Conservation (phyloP, 306 rosid species). For the Prinsepia uniflora region DNA sequence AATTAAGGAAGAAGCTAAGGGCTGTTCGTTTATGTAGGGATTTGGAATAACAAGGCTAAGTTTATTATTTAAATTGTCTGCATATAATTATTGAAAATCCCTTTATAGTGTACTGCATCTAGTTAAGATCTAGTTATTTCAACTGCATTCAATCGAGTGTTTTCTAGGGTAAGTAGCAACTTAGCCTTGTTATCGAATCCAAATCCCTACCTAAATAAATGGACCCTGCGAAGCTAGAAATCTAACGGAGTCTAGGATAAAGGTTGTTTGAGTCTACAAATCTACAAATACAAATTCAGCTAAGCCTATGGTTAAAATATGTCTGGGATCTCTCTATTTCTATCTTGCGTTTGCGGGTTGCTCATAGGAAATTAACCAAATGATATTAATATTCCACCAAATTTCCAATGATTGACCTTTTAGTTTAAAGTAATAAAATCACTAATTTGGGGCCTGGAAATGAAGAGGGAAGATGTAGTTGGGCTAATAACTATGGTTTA, state of each 20-base stretch:
- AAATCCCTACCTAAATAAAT: no score
- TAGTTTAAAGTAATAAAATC: background rate
- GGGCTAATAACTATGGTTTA: background rate
- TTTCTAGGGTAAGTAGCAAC: no score
- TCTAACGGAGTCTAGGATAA: background rate
- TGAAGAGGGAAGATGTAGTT: slow-evolving; percentile 5
- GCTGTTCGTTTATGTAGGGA: no score
- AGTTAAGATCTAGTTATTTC: no score
- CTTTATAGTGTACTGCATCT: no score
- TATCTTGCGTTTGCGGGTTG: background rate
- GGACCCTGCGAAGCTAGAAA: background rate
- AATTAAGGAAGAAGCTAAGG: background rate
- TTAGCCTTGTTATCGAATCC: no score
- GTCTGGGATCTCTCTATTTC: background rate
- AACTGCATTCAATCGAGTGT: no score
- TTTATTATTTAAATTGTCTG: no score
- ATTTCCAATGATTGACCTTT: background rate
- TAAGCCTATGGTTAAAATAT: background rate
- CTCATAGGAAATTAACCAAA: background rate
- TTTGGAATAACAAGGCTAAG: no score
- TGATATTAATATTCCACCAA: background rate
- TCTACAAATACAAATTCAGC: background rate
- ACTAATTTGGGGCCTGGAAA: background rate
- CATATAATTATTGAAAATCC: no score
- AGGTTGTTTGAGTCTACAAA: background rate